A percentile compares a stretch with the other conserved stretches of the same genome.
Evolutionary conservation across 257 asterid genomes (phyloP).

Genomic region (Solanum piurae): DNA sequence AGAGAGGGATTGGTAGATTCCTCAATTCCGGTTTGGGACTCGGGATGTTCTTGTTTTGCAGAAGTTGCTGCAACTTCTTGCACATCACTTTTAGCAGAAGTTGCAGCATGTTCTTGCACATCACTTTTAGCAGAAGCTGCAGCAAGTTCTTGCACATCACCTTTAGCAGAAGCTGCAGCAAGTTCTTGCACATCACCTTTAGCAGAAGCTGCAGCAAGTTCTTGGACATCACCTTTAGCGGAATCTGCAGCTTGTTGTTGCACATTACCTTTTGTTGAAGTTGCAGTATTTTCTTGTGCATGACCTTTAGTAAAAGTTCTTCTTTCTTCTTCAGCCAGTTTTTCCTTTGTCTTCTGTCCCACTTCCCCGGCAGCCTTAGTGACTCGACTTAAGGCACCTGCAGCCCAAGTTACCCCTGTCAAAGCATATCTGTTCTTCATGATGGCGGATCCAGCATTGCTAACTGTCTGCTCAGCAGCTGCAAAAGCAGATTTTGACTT

Average conservation of each 20-base stretch:
- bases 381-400: slow-evolving; percentile 49
- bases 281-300: slow-evolving; percentile 1
- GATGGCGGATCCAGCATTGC: slow-evolving; percentile 45
- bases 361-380: slow-evolving; percentile 51
- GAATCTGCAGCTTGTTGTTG: slow-evolving; percentile 1
- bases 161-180: neutral
- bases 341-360: slow-evolving; percentile 51
- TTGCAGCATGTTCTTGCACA: neutral
- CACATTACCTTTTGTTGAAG: neutral
- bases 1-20: slow-evolving; percentile 10
- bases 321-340: slow-evolving; percentile 43
- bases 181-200: neutral
- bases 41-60: neutral
- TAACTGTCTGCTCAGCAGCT: slow-evolving; percentile 54
- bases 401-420: slow-evolving; percentile 55
- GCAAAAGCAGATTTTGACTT: slow-evolving; percentile 50
- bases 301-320: slow-evolving; percentile 27
- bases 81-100: neutral
- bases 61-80: neutral
- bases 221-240: neutral
- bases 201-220: neutral
- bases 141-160: neutral
- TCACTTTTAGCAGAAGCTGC: neutral
- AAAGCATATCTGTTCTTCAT: slow-evolving; percentile 50
- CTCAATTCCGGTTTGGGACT: slow-evolving; percentile 12